Conservation (phyloP, 1,139 yeast genomes). For the Debaryomycetaceae sp. region DNA sequence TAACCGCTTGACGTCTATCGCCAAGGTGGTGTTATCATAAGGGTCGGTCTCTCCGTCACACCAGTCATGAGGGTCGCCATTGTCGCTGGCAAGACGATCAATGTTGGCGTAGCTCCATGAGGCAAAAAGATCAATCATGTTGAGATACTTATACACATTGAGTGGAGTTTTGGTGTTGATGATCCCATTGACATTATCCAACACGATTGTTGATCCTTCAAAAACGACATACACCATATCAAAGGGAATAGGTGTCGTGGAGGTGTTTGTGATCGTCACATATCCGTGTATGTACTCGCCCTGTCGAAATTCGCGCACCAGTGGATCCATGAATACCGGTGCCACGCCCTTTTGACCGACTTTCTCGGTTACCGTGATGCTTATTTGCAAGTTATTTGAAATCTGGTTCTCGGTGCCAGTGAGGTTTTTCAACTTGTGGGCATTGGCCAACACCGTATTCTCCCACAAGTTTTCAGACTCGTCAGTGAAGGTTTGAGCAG, state of each 20-base stretch:
- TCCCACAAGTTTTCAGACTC: constrained; percentile 37
- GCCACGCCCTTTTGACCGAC: constrained; percentile 40
- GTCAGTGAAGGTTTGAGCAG: constrained; percentile 15
- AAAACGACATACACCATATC: constrained; percentile 35
- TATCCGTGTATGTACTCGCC: constrained; percentile 34
- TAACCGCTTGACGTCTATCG: constrained; percentile 34
- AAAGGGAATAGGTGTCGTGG: constrained; percentile 22
- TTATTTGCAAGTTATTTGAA: constrained; percentile 26
- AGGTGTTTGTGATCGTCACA: constrained; percentile 24
- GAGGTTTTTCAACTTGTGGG: constrained; percentile 36
- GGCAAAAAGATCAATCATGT: constrained; percentile 45
- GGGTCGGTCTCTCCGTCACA: constrained; percentile 47
- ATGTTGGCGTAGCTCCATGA: constrained; percentile 47
- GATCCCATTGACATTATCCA: constrained; percentile 24
- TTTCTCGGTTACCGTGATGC: constrained; percentile 33
- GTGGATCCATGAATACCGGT: constrained; percentile 23
- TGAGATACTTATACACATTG: constrained; percentile 32
- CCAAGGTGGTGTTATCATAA: constrained; percentile 32
- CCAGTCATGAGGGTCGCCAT: constrained; percentile 49
- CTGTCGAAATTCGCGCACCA: constrained; percentile 23
- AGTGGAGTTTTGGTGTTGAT: constrained; percentile 25
- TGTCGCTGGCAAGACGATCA: constrained; percentile 39
- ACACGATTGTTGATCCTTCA: constrained; percentile 25
- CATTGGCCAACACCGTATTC: constrained; percentile 41
- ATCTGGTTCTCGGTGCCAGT: constrained; percentile 22